Evolutionary conservation across 2,329 filamentous ascomycete genomes (phyloP).

Genomic region (Fusarium longipes): DNA sequence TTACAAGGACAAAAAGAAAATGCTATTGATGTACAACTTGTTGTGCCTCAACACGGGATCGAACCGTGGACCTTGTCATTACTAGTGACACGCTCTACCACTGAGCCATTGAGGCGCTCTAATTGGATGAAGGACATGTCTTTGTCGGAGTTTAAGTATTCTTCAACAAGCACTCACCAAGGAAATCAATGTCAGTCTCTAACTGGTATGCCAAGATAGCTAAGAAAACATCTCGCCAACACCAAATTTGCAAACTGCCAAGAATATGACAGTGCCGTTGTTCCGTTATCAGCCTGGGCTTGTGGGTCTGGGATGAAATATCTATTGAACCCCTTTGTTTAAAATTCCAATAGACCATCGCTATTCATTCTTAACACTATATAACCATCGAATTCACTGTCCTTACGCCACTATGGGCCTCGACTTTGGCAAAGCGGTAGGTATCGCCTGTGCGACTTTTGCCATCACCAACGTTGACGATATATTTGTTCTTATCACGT

Average conservation of each 20-base stretch:
- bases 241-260: no score
- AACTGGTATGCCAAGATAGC: no score
- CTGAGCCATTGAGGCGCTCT: slow-evolving; percentile 23
- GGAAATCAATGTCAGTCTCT: no score
- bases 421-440: slow-evolving; percentile 3
- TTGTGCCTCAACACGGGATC: slow-evolving; percentile 21
- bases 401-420: neutral
- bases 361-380: neutral
- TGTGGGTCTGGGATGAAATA: neutral
- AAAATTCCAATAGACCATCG: neutral
- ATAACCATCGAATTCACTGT: neutral
- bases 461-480: slow-evolving; percentile 10
- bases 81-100: slow-evolving; percentile 34
- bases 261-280: no score
- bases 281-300: neutral
- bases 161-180: no score
- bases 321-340: neutral
- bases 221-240: no score
- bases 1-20: no score
- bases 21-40: accelerated
- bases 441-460: neutral
- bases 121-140: no score
- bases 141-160: no score
- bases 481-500: slow-evolving; percentile 2
- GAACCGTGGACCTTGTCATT: slow-evolving; percentile 33